Evolutionary conservation across 495 filamentous ascomycete species (phyloP).

Genomic region (Penicillium odoratum): DNA sequence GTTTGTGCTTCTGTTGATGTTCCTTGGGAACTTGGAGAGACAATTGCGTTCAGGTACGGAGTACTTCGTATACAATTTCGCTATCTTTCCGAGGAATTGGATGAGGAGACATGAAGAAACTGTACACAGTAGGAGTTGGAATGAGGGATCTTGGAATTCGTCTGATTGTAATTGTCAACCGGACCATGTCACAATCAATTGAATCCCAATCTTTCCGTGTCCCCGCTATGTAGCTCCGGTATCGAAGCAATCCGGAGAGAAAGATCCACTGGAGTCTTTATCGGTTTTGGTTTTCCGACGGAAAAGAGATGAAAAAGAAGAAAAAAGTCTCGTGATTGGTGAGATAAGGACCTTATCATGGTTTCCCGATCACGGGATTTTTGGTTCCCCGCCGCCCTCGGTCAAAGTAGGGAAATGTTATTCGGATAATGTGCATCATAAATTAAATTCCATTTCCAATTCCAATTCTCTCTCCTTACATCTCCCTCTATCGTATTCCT

Average conservation of each 20-base stretch:
- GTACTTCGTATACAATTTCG: no score
- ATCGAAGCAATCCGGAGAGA: conserved; percentile 5
- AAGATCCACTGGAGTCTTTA: conserved; percentile 11
- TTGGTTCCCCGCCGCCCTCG: conserved; percentile 10
- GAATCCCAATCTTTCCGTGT: background rate
- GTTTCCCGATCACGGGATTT: conserved; percentile 5
- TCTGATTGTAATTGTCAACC: background rate
- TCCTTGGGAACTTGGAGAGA: no score
- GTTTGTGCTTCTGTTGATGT: no score
- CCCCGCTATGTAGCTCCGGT: conserved; percentile 3
- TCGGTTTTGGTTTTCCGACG: conserved; percentile 21
- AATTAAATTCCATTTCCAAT: background rate
- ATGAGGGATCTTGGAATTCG: no score
- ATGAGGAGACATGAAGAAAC: no score
- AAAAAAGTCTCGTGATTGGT: conserved; percentile 5
- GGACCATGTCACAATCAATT: background rate
- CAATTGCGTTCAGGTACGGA: no score
- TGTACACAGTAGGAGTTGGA: no score
- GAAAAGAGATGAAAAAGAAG: conserved; percentile 3
- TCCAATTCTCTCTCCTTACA: background rate
- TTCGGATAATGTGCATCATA: background rate
- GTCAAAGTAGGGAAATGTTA: conserved; percentile 8
- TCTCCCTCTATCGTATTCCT: background rate
- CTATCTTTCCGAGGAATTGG: no score
- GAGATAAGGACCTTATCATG: conserved; percentile 9